Percentiles rank a stretch among this genome's conserved stretches.
These are phyloP conservation scores for Cutaneotrichosporon spelunceum DNA, from an alignment of 1,284 basidiomycete species.

Conservation along the genomic window DNA sequence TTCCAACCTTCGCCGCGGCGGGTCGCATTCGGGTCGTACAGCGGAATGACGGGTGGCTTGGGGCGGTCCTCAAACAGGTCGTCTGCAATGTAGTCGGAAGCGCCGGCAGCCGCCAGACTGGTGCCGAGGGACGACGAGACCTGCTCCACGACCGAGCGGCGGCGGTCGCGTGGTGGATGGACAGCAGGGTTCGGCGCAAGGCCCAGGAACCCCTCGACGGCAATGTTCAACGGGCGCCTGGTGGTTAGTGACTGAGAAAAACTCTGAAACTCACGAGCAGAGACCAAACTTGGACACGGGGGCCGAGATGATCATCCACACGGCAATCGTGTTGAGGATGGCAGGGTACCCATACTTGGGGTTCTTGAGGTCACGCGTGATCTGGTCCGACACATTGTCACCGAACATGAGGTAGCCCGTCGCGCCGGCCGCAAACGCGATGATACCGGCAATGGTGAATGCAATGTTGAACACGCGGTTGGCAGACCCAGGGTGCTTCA, in stretches of 20 bases:
- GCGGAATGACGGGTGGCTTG: constrained; percentile 9
- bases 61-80: constrained; percentile 6
- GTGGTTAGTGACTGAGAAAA: background rate
- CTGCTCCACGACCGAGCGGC: constrained; percentile 1
- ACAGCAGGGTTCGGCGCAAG: constrained; percentile 52
- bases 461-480: constrained; percentile 57
- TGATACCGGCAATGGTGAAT: constrained; percentile 59
- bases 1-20: constrained; percentile 21
- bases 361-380: constrained; percentile 77
- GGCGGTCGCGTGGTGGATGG: constrained; percentile 5
- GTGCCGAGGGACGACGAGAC: constrained; percentile 17
- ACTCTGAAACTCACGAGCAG: constrained; percentile 54
- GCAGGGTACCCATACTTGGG: constrained; percentile 70
- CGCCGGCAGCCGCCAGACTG: constrained; percentile 12
- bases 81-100: constrained; percentile 18
- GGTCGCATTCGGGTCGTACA: constrained; percentile 1
- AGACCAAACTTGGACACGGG: constrained; percentile 87
- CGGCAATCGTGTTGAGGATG: constrained; percentile 67
- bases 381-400: constrained; percentile 74
- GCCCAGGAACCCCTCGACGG: constrained; percentile 69
- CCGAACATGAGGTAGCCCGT: constrained; percentile 94
- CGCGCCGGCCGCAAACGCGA: constrained; percentile 76
- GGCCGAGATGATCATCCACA: constrained; percentile 87
- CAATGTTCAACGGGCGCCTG: constrained; percentile 73
- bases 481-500: constrained; percentile 78